phyloP scores from a whole-genome alignment of 495 filamentous ascomycete genomes.

The Rusavskia elegans region DNA sequence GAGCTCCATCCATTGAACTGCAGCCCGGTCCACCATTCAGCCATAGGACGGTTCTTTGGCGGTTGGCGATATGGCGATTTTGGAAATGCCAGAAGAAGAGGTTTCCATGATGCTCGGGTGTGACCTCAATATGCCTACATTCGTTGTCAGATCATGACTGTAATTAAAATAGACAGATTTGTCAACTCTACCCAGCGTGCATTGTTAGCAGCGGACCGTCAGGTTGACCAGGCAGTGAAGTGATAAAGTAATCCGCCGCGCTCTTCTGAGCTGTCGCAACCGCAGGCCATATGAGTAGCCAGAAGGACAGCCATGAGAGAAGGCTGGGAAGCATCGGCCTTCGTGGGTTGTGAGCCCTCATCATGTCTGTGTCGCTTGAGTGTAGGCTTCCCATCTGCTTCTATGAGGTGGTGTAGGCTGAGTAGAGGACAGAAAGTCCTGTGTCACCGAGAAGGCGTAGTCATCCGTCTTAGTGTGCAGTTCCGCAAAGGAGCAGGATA shows the following conservation, averaged over 20 bases:
- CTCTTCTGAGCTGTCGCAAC: constrained; percentile 28
- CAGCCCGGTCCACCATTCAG: constrained; percentile 93
- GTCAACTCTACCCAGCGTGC: constrained; percentile 78
- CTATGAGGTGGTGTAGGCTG: neutral
- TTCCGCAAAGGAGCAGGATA: too few relatives aligned
- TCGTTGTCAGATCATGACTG: neutral
- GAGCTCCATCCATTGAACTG: constrained; percentile 87
- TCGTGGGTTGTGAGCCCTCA: neutral
- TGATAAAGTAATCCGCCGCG: constrained; percentile 81
- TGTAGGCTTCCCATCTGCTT: neutral
- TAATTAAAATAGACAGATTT: neutral
- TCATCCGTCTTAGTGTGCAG: neutral
- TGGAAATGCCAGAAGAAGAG: constrained; percentile 98
- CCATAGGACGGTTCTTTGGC: constrained; percentile 88
- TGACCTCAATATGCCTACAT: constrained; percentile 75
- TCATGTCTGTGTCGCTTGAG: neutral
- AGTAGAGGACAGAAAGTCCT: neutral
- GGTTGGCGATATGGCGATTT: constrained; percentile 86
- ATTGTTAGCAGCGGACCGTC: constrained; percentile 74
- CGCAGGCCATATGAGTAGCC: neutral
- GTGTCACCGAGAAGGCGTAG: neutral
- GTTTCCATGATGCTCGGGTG: constrained; percentile 68
- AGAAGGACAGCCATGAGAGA: neutral
- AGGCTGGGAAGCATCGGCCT: neutral
- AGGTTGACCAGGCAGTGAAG: constrained; percentile 70